Evolutionary conservation across 139 green algal genomes (phyloP).

Genomic region (Deuterostichococcus epilithicus): DNA sequence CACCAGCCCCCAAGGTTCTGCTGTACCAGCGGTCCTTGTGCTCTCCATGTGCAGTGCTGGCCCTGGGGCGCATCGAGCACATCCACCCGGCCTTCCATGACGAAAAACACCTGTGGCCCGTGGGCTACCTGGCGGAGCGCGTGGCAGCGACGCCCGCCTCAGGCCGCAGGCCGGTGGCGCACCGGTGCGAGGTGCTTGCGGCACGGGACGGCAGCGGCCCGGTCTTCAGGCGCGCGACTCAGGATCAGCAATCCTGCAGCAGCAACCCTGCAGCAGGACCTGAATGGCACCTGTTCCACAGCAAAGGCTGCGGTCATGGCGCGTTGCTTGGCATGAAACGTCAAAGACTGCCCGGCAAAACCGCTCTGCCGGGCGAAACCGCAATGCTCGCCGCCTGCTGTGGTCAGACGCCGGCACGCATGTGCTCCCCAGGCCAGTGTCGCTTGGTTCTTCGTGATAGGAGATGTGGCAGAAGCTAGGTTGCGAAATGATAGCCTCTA

Average conservation of each 20-base stretch:
- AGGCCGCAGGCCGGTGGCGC: constrained; percentile 16
- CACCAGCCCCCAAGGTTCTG: background rate
- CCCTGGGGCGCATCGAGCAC: constrained; percentile 60
- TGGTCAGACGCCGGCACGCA: too few species aligned
- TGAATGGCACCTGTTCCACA: too few species aligned
- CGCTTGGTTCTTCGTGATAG: too few species aligned
- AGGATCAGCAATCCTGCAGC: too few species aligned
- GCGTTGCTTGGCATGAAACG: too few species aligned
- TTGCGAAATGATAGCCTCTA: background rate
- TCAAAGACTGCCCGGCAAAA: too few species aligned
- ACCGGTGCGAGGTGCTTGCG: constrained; percentile 43
- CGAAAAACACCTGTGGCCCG: constrained; percentile 62
- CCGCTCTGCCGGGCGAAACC: too few species aligned
- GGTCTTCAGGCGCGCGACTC: constrained; percentile 68
- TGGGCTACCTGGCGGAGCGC: constrained; percentile 50
- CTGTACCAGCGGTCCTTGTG: background rate
- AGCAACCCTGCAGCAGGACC: too few species aligned
- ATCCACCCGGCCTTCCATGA: constrained; percentile 63
- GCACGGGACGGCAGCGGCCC: constrained; percentile 36
- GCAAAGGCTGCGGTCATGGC: too few species aligned
- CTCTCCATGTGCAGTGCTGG: constrained; percentile 33
- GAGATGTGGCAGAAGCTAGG: background rate
- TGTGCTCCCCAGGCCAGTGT: too few species aligned
- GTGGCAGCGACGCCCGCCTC: constrained; percentile 21
- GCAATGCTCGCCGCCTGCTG: too few species aligned